Base-by-base conservation (phyloP, 129 eudicot genomes). In the Flaveria ramosissima region DNA sequence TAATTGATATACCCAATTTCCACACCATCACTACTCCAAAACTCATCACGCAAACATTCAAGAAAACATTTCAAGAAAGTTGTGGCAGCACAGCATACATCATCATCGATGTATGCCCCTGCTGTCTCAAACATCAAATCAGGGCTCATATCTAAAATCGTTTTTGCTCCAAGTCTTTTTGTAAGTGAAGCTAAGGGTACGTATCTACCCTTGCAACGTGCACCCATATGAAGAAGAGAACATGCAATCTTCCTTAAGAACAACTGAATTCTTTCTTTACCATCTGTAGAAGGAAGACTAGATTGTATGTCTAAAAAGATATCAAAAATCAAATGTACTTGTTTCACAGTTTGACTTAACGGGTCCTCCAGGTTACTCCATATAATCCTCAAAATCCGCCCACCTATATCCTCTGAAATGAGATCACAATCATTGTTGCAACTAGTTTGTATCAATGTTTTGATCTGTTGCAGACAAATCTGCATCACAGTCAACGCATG, bases 301-400 rank as follows among this genome's bases (percentile, higher is more conserved):
- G 92, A 80, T 71, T 86, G 93, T 73, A 95, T 92, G 59, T 92
- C 97, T 61, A 95, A 73, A 73, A 89, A 89, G 77, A 95, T 90
- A 81, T 95, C 99, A 67, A 95, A 91, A 75, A 92, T 92, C 81
- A 95, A 94, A 86, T 95, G 97, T 78, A 95, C 97, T 82, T 95
- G 99, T 84, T 95, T 95, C 73, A 95, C 99, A 2, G 99, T 89
- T 84, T 95, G 99, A 80, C 96, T 95, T 55, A 95, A 76, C 41
- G 99, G 90, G 72, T 95, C 99, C 76, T 95, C 97, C 67, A 95
- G 85, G 71, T 95, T 95, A 84, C 89, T 95, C 99, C 99, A 95
- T 80, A 95, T 79, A 46, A 92, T 89, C 78, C 90, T 89, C 79
- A 92, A 75, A 73, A 92, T 84, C 46, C 96, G 86, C 47, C 89